Conservation (phyloP, 2,329 filamentous ascomycete species). For the Cladosporium halotolerans region DNA sequence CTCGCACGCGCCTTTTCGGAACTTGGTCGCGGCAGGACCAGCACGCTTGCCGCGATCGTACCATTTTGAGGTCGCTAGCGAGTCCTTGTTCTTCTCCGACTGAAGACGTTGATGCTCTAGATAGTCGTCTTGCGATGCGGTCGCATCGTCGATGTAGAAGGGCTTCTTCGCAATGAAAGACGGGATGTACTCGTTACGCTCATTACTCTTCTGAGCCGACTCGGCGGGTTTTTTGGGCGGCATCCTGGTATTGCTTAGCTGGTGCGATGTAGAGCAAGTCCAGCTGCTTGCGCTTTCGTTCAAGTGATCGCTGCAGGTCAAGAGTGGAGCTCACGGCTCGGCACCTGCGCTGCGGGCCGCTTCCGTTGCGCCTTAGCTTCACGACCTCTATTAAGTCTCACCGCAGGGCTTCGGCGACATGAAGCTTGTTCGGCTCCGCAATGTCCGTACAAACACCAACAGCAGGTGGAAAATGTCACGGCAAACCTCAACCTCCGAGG, state of each 20-base stretch:
- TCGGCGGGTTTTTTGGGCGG: slow-evolving; percentile 77
- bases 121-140: slow-evolving; percentile 69
- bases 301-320: too few species aligned
- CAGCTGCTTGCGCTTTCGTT: too few species aligned
- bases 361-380: too few species aligned
- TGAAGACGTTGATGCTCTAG: slow-evolving; percentile 92
- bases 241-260: slow-evolving; percentile 13
- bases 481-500: too few species aligned
- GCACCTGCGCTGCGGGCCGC: too few species aligned
- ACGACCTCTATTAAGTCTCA: too few species aligned
- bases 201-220: slow-evolving; percentile 56
- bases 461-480: too few species aligned
- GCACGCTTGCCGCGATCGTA: slow-evolving; percentile 78
- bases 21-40: slow-evolving; percentile 88
- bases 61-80: slow-evolving; percentile 68
- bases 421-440: background rate
- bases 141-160: slow-evolving; percentile 83
- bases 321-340: too few species aligned
- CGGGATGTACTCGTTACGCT: slow-evolving; percentile 97
- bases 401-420: background rate
- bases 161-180: slow-evolving; percentile 97
- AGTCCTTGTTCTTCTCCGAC: slow-evolving; percentile 55
- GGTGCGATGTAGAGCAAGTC: too few species aligned
- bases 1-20: slow-evolving; percentile 94
- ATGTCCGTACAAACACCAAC: slow-evolving; percentile 1